Base-by-base conservation (phyloP, 352 stramenopile species). In the Phytopythium kandeliae region DNA sequence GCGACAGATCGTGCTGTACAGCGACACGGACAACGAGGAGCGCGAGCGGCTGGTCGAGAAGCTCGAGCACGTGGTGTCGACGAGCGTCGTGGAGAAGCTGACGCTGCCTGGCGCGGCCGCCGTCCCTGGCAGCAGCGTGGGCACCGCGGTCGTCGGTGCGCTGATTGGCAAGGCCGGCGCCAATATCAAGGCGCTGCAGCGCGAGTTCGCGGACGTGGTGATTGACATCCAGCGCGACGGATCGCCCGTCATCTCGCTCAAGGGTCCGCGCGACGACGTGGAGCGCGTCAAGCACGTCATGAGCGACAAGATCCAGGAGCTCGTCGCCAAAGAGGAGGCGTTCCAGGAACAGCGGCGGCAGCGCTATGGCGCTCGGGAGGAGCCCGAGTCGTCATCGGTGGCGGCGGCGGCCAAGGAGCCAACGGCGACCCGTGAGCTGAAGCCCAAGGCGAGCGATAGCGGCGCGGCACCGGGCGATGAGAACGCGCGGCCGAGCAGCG, bases 161-260 rank as follows among this genome's bases (percentile, higher is more conserved):
- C 43, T 92, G 21, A 92, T 92, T 45, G 81, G 81, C 48, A 92
- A 89, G 65, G 86, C 72, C 37, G 81, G 81, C 12, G 77, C 76
- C 19, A 88, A 92, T 49, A 92, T 92, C 48, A 64, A 67, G 36
- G 72, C 70, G 15, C 48, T 92, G 40, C 81, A 89, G 53, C 77
- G 76, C 35, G 62, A 85, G 44, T 87, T 84, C 55, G 57, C 70
- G 0, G 58, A 67, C 21, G 75, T 86, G 8, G 68, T 69, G 54
- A 81, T 89, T 51, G 78, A 89, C 50, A 86, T 89, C 57, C 57
- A 67, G 45, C 73, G 74, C 26, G 60, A 69, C 4, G 58, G 51
- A 11, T 57, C 68, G n/a, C 68, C 66, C 58, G 58, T 55, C 10
- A 83, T 89, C 53, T 72, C 57, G 19, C 64, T 89, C 9, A 83